Evolutionary conservation across 2,329 filamentous ascomycete species (phyloP).

Genomic region (Atkinsonella texensis): DNA sequence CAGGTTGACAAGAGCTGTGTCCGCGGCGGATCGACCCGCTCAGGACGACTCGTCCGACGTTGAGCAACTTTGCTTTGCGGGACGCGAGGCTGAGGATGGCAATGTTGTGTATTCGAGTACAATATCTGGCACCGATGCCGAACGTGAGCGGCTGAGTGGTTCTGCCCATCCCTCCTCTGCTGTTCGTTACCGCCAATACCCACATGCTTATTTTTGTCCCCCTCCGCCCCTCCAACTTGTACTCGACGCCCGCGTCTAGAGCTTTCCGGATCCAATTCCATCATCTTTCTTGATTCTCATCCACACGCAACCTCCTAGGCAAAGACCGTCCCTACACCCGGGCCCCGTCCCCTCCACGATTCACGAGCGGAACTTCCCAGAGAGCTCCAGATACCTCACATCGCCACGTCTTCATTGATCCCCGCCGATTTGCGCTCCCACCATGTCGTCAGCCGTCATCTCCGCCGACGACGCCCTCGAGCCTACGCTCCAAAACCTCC

Average conservation of each 20-base stretch:
- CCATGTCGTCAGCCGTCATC: slow-evolving; percentile 30
- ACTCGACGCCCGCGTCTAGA: neutral
- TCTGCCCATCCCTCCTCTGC: no score
- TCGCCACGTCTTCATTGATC: neutral
- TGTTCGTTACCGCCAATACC: no score
- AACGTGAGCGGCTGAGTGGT: no score
- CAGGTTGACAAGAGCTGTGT: no score
- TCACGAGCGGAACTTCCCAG: neutral
- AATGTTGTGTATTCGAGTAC: no score
- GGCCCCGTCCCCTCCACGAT: neutral
- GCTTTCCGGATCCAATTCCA: slow-evolving; percentile 2
- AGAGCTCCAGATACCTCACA: neutral
- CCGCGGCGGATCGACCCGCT: no score
- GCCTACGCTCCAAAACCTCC: slow-evolving; percentile 84
- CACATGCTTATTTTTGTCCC: neutral
- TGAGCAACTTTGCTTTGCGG: no score
- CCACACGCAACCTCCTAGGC: neutral
- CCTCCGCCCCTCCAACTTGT: neutral
- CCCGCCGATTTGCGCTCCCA: slow-evolving; percentile 2
- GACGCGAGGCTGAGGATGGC: no score
- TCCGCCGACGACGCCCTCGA: slow-evolving; percentile 63
- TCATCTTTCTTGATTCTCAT: neutral
- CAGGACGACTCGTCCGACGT: no score
- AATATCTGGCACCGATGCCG: no score
- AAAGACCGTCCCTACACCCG: no score